These are phyloP conservation scores for Penicillium sp. DNA, from an alignment of 2,329 filamentous ascomycete species.

Conservation along the genomic window DNA sequence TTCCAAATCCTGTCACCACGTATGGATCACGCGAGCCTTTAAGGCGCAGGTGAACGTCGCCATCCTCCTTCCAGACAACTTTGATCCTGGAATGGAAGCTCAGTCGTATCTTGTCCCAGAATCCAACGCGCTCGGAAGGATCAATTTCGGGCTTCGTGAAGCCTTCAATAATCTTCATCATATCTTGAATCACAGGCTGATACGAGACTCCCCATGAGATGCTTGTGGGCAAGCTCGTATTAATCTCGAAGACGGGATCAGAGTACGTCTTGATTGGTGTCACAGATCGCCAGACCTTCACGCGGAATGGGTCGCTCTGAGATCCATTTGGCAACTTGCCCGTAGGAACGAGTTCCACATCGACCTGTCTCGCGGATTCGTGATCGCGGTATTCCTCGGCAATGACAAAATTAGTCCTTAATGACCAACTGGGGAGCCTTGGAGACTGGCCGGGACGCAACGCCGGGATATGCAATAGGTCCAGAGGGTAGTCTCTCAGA, in stretches of 20 bases:
- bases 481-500: slow-evolving; percentile 87
- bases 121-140: slow-evolving; percentile 86
- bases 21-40: slow-evolving; percentile 91
- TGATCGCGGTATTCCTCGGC: slow-evolving; percentile 83
- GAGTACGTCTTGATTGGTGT: slow-evolving; percentile 96
- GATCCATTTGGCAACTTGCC: slow-evolving; percentile 52
- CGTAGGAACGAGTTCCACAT: slow-evolving; percentile 77
- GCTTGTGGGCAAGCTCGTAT: slow-evolving; percentile 82
- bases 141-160: slow-evolving; percentile 96
- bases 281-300: slow-evolving; percentile 84
- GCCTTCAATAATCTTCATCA: slow-evolving; percentile 99
- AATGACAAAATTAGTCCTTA: slow-evolving; percentile 88
- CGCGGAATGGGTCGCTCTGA: slow-evolving; percentile 61
- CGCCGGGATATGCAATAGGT: slow-evolving; percentile 80
- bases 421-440: slow-evolving; percentile 70
- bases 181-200: slow-evolving; percentile 95
- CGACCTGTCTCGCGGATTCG: slow-evolving; percentile 72
- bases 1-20: slow-evolving; percentile 82
- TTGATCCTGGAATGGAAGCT: slow-evolving; percentile 88
- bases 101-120: slow-evolving; percentile 97
- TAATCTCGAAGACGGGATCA: slow-evolving; percentile 84
- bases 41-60: slow-evolving; percentile 86
- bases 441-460: slow-evolving; percentile 74
- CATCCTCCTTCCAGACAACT: slow-evolving; percentile 88
- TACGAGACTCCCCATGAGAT: slow-evolving; percentile 98